A percentile compares a stretch with the other conserved stretches of the same genome.
phyloP scores from a whole-genome alignment of 73 alveolate genomes.

The Uronychia binucleata region DNA sequence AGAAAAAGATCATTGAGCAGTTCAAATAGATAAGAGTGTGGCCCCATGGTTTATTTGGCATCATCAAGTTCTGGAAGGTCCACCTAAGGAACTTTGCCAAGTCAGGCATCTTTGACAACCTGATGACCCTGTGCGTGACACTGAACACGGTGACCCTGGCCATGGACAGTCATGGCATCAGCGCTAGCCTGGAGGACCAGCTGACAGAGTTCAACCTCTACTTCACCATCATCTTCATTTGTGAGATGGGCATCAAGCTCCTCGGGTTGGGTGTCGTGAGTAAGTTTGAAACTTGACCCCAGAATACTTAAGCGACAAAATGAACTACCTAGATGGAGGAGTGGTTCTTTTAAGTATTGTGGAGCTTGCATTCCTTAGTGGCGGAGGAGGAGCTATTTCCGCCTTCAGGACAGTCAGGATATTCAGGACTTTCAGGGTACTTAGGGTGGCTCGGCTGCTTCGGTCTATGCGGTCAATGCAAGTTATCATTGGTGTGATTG shows the following conservation, averaged over 20 bases:
- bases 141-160: conserved; percentile 76
- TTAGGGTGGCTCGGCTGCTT: conserved; percentile 76
- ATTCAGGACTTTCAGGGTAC: conserved; percentile 81
- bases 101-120: conserved; percentile 39
- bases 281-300: too few species aligned
- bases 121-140: conserved; percentile 67
- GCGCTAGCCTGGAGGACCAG: conserved; percentile 19
- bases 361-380: conserved; percentile 63
- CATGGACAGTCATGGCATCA: conserved; percentile 72
- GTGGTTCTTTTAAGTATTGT: conserved; percentile 69
- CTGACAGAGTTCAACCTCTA: conserved; percentile 48
- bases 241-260: conserved; percentile 81
- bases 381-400: conserved; percentile 56
- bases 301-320: conserved; percentile 70
- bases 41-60: conserved; percentile 43
- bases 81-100: conserved; percentile 13
- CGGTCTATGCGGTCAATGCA: conserved; percentile 79
- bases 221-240: conserved; percentile 75
- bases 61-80: conserved; percentile 11
- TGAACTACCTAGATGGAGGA: conserved; percentile 82
- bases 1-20: conserved; percentile 6
- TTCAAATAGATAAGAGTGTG: conserved; percentile 45
- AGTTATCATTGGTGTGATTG: conserved; percentile 62
- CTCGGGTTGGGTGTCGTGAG: conserved; percentile 78
- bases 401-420: conserved; percentile 80